Evolutionary conservation across 331 rosid genomes (phyloP).

Genomic region (Stylosanthes scabra): DNA sequence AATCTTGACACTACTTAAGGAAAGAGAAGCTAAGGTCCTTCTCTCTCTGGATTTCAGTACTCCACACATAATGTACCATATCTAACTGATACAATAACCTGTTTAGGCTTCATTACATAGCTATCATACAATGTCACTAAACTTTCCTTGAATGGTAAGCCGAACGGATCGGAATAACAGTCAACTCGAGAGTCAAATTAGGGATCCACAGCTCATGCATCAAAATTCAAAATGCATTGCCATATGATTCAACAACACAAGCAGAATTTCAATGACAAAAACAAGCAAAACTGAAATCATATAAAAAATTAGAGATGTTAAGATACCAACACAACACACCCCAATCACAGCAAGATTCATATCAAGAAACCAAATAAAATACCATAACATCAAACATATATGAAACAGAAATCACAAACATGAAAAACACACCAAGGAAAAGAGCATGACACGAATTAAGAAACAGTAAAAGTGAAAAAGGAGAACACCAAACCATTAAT

Average conservation of each 20-base stretch:
- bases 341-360: constrained; percentile 38
- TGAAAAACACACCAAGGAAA: neutral
- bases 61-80: constrained; percentile 31
- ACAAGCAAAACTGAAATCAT: constrained; percentile 30
- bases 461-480: constrained; percentile 27
- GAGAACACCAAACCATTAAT: constrained; percentile 58
- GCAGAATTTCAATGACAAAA: constrained; percentile 43
- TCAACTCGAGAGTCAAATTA: constrained; percentile 49
- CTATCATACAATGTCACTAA: constrained; percentile 33
- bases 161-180: constrained; percentile 29
- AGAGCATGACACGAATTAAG: constrained; percentile 20
- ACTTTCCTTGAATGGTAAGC: constrained; percentile 34
- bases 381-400: constrained; percentile 14
- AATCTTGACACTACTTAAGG: too few relatives aligned
- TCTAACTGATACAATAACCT: constrained; percentile 12
- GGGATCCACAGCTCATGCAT: constrained; percentile 47
- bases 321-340: constrained; percentile 17
- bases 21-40: too few relatives aligned
- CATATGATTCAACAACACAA: neutral
- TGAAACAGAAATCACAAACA: constrained; percentile 22
- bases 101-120: constrained; percentile 32
- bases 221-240: constrained; percentile 45
- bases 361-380: constrained; percentile 4
- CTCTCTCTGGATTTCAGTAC: constrained; percentile 7
- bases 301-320: neutral